These are phyloP conservation scores for Vinca minor DNA, from an alignment of 257 asterid genomes.

Conservation along the genomic window DNA sequence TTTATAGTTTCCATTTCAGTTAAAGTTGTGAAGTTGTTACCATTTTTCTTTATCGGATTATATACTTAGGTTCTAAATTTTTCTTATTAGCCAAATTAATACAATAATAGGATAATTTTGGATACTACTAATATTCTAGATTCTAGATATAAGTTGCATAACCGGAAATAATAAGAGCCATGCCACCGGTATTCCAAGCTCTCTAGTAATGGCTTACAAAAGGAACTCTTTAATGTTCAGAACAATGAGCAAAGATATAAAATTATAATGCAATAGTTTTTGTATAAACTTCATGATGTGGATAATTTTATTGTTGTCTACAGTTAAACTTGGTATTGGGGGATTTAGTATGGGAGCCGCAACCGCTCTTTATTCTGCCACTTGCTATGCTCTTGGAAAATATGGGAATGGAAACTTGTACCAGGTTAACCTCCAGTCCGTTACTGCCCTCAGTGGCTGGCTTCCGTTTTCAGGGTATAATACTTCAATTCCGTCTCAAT, in stretches of 20 bases:
- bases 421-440: conserved; percentile 35
- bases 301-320: conserved; percentile 1
- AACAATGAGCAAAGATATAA: too few relatives aligned
- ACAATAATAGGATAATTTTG: too few relatives aligned
- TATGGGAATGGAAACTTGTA: not conserved
- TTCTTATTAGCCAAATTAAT: too few relatives aligned
- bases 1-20: not conserved
- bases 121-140: too few relatives aligned
- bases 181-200: too few relatives aligned
- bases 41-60: not conserved
- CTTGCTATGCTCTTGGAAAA: not conserved
- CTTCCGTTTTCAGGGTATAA: conserved; percentile 69
- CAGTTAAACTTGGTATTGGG: not conserved
- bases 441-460: conserved; percentile 74
- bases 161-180: too few relatives aligned
- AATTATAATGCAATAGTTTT: not conserved
- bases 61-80: too few relatives aligned
- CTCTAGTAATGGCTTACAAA: too few relatives aligned
- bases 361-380: not conserved
- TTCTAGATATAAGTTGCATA: too few relatives aligned
- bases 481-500: not conserved
- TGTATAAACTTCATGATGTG: not conserved
- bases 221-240: too few relatives aligned
- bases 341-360: not conserved
- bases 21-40: not conserved